A percentile compares a stretch with the other conserved stretches of the same genome.
Evolutionary conservation across 441 rosid species (phyloP).

Genomic region (Eruca vesicaria): DNA sequence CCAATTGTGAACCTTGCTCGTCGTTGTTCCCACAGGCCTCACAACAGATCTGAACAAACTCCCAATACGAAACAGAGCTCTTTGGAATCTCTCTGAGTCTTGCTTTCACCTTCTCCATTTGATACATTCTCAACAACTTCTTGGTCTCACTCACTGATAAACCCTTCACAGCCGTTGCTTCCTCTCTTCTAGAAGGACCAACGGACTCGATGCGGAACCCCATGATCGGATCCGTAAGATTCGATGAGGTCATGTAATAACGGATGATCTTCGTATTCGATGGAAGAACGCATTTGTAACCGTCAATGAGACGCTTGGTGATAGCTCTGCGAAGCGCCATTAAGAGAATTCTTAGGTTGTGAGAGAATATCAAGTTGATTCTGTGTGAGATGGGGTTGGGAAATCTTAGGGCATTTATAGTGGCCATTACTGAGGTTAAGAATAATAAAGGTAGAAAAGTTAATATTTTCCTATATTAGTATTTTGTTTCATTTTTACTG

Average conservation of each 20-base stretch:
- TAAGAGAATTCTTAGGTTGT: neutral
- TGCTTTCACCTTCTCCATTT: constrained; percentile 43
- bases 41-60: constrained; percentile 43
- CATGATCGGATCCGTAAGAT: constrained; percentile 31
- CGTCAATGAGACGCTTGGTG: constrained; percentile 40
- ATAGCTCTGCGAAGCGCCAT: constrained; percentile 59
- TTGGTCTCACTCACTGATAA: constrained; percentile 45
- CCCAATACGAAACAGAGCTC: constrained; percentile 42
- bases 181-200: constrained; percentile 20
- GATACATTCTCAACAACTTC: constrained; percentile 49
- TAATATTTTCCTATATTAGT: neutral
- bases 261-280: constrained; percentile 29
- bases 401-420: constrained; percentile 16
- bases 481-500: neutral
- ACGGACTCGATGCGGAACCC: constrained; percentile 29
- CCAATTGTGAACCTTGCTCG: constrained; percentile 42
- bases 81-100: constrained; percentile 45
- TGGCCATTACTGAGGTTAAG: neutral
- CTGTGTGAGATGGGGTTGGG: neutral
- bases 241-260: constrained; percentile 45
- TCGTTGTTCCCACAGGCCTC: constrained; percentile 41
- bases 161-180: constrained; percentile 16
- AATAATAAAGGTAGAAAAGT: neutral
- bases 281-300: constrained; percentile 11
- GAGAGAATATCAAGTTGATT: constrained; percentile 15